Conservation (phyloP, 1,284 basidiomycete species). For the Trametes pubescens region DNA sequence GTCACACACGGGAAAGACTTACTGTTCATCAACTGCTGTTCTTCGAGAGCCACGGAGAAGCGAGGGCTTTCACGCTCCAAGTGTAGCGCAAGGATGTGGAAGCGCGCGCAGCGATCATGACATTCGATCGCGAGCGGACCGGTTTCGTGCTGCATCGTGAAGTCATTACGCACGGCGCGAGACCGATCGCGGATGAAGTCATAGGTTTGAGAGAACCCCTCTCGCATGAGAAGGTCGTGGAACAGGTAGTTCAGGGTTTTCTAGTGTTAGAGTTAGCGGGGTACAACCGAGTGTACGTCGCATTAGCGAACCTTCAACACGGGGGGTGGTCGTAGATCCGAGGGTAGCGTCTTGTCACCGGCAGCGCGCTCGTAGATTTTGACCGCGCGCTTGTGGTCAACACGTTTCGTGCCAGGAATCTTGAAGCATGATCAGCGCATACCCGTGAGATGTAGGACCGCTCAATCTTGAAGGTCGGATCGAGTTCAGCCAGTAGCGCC, state of each 20-base stretch:
- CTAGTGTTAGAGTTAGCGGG: conserved; percentile 48
- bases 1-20: conserved; percentile 39
- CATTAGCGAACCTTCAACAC: conserved; percentile 73
- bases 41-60: conserved; percentile 81
- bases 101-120: conserved; percentile 93
- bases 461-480: conserved; percentile 22
- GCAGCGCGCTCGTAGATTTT: conserved; percentile 96
- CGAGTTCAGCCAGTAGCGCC: conserved; percentile 11
- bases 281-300: conserved; percentile 4
- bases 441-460: conserved; percentile 1
- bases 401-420: conserved; percentile 78
- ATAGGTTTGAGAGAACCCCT: conserved; percentile 76
- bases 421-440: conserved; percentile 50
- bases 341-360: conserved; percentile 91
- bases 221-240: conserved; percentile 75
- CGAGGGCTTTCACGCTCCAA: conserved; percentile 66
- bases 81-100: conserved; percentile 91
- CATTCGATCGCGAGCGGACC: conserved; percentile 86
- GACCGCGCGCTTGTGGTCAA: conserved; percentile 89
- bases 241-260: conserved; percentile 94
- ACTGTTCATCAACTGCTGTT: conserved; percentile 93
- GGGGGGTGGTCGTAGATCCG: conserved; percentile 89
- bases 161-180: conserved; percentile 91
- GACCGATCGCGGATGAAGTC: conserved; percentile 94
- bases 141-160: conserved; percentile 90